Base-by-base conservation (phyloP, 306 rosid genomes). In the Vigna unguiculata region DNA sequence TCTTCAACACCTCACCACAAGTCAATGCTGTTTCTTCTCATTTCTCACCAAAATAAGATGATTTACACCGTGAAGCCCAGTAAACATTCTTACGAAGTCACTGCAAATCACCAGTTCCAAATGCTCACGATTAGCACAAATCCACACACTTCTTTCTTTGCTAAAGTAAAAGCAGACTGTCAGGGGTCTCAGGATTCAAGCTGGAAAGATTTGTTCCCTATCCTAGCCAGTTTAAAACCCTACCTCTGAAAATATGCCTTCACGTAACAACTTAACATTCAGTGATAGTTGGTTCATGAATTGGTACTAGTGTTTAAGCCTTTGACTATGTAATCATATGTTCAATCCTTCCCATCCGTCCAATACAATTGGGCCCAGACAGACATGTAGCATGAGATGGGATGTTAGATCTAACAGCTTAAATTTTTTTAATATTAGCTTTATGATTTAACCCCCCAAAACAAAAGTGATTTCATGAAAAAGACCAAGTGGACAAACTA, bases 371-470 rank as follows among this genome's bases (percentile, higher is more conserved):
- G 41, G n/a, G 59, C 41, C 59, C 19, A 16, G 14, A 40, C 12
- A 25, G 24, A 21, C 40, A 8, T 73, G 38, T 57, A 16, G 14
- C 9, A 6, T 41, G 30, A 59, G 30, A 28, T 22, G 45, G 14
- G 4, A 11, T 24, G 45, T 25, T 59, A 74, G 45, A 65, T 53
- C 52, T 65, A 77, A 54, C 36, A 53, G 34, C 49, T 41, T 43
- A 15, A 41, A 41, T 46, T 54, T 66, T 46, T 9, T 22, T 34
- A 9, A 69, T 69, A 32, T 24, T 68, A 14, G 66, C 14, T 21
- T 59, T 17, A 7, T 70, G 30, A 48, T 60, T 53, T 43, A 61
- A 32, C 51, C 43, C 49, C 34, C 14, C 36, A 21, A 22, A 87
- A 45, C 51, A 57, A 80, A 28, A 62, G 24, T 43, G 34, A 45